Evolutionary conservation across 2,329 filamentous ascomycete species (phyloP).

Genomic region (Lecanoromycetidae sp.): DNA sequence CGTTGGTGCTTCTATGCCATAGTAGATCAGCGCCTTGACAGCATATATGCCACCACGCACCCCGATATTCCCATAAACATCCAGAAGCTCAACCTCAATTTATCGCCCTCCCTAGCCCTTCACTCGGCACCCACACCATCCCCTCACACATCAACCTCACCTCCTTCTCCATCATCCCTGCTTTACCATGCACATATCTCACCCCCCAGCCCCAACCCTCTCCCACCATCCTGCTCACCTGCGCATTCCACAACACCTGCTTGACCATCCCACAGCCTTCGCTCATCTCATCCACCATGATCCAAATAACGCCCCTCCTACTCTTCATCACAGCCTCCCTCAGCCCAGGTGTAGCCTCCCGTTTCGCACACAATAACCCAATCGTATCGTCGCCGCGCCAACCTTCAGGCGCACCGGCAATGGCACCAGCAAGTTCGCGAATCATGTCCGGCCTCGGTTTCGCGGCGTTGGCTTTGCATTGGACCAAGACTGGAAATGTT

Average conservation of each 20-base stretch:
- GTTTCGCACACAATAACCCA: conserved; percentile 57
- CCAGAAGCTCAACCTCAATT: no score
- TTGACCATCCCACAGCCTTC: conserved; percentile 24
- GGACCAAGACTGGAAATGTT: conserved; percentile 32
- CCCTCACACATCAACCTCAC: conserved; percentile 29
- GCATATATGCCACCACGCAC: no score
- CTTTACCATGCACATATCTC: conserved; percentile 6
- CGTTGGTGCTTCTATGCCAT: no score
- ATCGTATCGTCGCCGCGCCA: conserved; percentile 57
- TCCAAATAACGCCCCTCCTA: conserved; percentile 57
- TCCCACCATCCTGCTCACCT: conserved; percentile 7
- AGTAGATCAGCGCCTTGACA: no score
- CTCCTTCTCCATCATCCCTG: conserved; percentile 21
- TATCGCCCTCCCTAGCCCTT: conserved; percentile 19
- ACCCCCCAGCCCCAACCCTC: conserved; percentile 12
- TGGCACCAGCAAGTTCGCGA: conserved; percentile 50
- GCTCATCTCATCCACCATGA: conserved; percentile 30
- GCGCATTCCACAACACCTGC: conserved; percentile 35
- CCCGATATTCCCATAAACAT: no score
- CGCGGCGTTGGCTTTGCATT: conserved; percentile 34
- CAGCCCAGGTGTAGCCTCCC: conserved; percentile 65
- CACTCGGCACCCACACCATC: conserved; percentile 28
- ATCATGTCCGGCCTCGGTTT: conserved; percentile 35
- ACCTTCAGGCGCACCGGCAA: conserved; percentile 58
- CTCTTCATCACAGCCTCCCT: conserved; percentile 58